Evolutionary conservation across 345 rosid species (phyloP).

Genomic region (Euphorbia pulcherrima): DNA sequence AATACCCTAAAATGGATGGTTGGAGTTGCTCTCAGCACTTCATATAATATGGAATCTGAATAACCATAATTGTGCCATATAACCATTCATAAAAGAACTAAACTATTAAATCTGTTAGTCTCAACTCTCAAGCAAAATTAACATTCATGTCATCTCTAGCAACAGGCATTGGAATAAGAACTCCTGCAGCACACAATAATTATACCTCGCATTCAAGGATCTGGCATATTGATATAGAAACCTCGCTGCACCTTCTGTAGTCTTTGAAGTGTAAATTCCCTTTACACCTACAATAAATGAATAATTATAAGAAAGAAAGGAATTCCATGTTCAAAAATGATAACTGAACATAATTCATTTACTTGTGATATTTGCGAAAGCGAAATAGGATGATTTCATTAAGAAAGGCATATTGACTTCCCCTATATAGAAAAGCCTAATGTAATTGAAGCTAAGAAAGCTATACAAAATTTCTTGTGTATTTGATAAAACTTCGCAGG

Average conservation of each 20-base stretch:
- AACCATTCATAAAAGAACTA: neutral
- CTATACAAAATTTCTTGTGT: neutral
- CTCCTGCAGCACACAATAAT: neutral
- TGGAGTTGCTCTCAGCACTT: neutral
- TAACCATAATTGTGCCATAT: neutral
- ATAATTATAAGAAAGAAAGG: slow-evolving; percentile 4
- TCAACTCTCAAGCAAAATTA: neutral
- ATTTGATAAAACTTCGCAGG: neutral
- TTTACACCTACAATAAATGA: slow-evolving; percentile 43
- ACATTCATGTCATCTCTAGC: slow-evolving; percentile 1
- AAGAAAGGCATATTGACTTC: neutral
- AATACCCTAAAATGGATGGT: too few relatives aligned
- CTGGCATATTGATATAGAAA: slow-evolving; percentile 62
- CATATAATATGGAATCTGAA: neutral
- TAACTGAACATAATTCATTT: neutral
- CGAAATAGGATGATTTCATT: neutral
- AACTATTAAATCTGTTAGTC: neutral
- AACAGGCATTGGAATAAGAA: slow-evolving; percentile 1
- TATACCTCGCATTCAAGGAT: slow-evolving; percentile 52
- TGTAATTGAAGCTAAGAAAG: neutral
- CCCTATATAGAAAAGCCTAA: neutral
- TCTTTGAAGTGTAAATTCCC: slow-evolving; percentile 71
- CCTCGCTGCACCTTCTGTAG: slow-evolving; percentile 53
- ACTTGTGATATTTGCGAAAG: neutral
- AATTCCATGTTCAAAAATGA: slow-evolving; percentile 14